Base-by-base conservation (phyloP, 192 early-diverging fungal species). In the Helicostylum pulchrum region DNA sequence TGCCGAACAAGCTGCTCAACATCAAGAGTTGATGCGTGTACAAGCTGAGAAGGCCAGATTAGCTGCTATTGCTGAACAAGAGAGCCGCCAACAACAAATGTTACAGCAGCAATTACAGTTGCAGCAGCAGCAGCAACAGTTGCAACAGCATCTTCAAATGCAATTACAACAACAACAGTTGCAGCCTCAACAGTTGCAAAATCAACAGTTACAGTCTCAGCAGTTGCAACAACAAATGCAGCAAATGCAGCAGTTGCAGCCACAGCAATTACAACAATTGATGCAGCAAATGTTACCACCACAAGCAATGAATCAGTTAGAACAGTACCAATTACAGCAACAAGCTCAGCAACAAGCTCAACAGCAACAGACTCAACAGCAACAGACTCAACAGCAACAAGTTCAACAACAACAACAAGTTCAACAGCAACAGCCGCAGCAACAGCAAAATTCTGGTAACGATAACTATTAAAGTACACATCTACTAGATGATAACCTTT, bases 31-130 rank as follows among this genome's bases (percentile, higher is more conserved):
- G 53, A 1, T 66, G 2, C 43, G 63, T 42, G n/a, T 49, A 42
- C 64, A 72, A n/a, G 59, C 63, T 5, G 70, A 74, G 34, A 48
- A 53, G 34, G 67, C 72, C 4, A 55, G 63, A 34, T 21, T 50
- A 20, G 31, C 34, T 19, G 34, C 52, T 26, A 31, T 64, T 32
- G 76, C 6, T 61, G 42, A 21, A 67, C 14, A 2, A 64, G 8
- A 31, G 55, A 1, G 20, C 65, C 1, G 23, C 8, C 53, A 47
- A 26, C 3, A 20, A n/a, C 7, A 19, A 26, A 26, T 26, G 26
- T 26, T 26, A 26, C 26, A 26, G 26, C 46, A 39, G 10, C 61
- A 19, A 21, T 42, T 17, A 10, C 70, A 39, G 15, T 50, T 39
- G 8, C 64, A 26, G 5, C 21, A 32, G 15, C 56, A 53, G 39